phyloP scores from a whole-genome alignment of 139 green algal species.

The Volvox reticuliferus region DNA sequence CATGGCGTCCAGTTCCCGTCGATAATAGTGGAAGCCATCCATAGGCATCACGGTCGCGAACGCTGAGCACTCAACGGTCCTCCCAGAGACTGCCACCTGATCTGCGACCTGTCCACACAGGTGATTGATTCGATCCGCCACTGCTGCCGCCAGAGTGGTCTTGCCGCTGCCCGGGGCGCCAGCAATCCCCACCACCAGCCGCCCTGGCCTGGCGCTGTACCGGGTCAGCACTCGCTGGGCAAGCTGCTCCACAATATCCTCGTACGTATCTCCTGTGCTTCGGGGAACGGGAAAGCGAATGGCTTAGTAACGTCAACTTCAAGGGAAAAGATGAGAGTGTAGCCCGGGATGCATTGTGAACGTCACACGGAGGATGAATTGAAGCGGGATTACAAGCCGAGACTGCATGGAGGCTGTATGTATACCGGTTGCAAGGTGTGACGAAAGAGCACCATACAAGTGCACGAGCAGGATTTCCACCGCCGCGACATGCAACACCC shows the following conservation, averaged over 20 bases:
- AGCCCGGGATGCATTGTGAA: no score
- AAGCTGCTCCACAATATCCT: slow-evolving; percentile 58
- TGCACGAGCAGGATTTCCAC: no score
- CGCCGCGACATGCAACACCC: no score
- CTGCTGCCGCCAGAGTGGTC: slow-evolving; percentile 72
- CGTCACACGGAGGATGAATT: no score
- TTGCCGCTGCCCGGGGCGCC: slow-evolving; percentile 86
- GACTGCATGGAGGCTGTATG: no score
- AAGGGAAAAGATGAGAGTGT: no score
- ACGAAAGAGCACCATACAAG: no score
- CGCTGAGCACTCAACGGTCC: neutral
- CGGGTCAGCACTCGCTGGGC: slow-evolving; percentile 31
- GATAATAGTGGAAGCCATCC: slow-evolving; percentile 91
- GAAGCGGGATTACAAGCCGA: no score
- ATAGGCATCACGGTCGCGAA: slow-evolving; percentile 53
- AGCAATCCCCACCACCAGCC: slow-evolving; percentile 81
- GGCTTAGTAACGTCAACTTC: no score
- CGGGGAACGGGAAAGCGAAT: no score
- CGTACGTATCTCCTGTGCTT: slow-evolving; percentile 55
- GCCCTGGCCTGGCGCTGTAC: no score
- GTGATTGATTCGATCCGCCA: slow-evolving; percentile 69
- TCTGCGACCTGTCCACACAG: neutral
- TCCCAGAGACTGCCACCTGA: neutral
- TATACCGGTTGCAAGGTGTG: no score
- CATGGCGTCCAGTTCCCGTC: slow-evolving; percentile 84